Evolutionary conservation across 2,329 filamentous ascomycete genomes (phyloP).

Genomic region (Helminthosporium solani): DNA sequence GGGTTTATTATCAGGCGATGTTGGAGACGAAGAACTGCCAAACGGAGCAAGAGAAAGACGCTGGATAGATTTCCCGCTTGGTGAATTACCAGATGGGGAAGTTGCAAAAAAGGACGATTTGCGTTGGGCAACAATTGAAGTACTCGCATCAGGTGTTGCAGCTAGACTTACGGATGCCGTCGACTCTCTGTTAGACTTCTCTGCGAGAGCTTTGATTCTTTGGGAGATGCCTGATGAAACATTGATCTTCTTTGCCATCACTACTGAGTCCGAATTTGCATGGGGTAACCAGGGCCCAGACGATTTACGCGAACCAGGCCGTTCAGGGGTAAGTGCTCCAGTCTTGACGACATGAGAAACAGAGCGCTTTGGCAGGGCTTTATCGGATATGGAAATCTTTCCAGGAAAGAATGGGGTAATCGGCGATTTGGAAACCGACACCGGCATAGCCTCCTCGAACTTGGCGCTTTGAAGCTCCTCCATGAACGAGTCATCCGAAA

Average conservation of each 20-base stretch:
- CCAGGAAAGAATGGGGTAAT: conserved; percentile 62
- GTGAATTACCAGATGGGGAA: conserved; percentile 29
- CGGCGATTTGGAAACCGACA: conserved; percentile 75
- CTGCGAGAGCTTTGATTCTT: conserved; percentile 89
- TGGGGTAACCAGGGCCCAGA: conserved; percentile 36
- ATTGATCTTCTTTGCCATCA: conserved; percentile 69
- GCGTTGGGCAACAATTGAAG: conserved; percentile 38
- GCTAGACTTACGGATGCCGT: conserved; percentile 23
- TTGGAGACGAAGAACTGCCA: conserved; percentile 15
- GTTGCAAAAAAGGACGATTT: conserved; percentile 43
- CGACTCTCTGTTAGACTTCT: conserved; percentile 60
- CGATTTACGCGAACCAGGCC: conserved; percentile 23
- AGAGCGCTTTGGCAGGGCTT: conserved; percentile 29
- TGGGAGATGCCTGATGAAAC: conserved; percentile 90
- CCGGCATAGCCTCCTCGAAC: conserved; percentile 77
- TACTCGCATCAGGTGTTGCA: conserved; percentile 27
- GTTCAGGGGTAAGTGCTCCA: conserved; percentile 31
- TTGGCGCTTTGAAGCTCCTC: conserved; percentile 82
- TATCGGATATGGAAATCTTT: conserved; percentile 25
- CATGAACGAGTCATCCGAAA: conserved; percentile 79
- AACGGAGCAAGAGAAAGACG: conserved; percentile 34
- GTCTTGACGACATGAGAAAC: conserved; percentile 40
- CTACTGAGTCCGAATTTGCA: conserved; percentile 25
- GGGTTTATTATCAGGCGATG: conserved; percentile 24
- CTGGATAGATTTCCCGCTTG: conserved; percentile 25